phyloP scores from a whole-genome alignment of 2,329 filamentous ascomycete genomes.

The Cryphonectria radicalis region DNA sequence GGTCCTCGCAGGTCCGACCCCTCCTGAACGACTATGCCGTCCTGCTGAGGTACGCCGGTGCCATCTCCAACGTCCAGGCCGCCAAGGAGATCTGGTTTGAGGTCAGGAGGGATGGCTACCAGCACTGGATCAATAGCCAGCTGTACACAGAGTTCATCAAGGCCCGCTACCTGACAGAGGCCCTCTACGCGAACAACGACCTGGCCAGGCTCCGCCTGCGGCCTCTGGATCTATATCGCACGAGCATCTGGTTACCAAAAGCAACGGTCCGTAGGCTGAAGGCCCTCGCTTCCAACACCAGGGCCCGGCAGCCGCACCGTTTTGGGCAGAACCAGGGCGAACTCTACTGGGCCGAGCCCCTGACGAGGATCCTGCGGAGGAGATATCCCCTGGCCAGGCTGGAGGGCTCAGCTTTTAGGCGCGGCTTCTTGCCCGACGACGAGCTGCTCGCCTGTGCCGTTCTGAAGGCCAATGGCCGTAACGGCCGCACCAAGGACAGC shows the following conservation, averaged over 20 bases:
- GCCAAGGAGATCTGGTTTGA: constrained; percentile 39
- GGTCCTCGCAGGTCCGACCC: constrained; percentile 35
- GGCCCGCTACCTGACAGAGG: constrained; percentile 51
- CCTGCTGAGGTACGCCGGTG: constrained; percentile 53
- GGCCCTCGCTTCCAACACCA: constrained; percentile 30
- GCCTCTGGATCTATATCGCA: constrained; percentile 44
- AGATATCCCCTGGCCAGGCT: constrained; percentile 31
- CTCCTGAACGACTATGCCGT: constrained; percentile 50
- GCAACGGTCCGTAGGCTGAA: constrained; percentile 34
- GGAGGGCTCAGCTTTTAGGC: neutral
- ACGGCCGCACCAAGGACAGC: constrained; percentile 41
- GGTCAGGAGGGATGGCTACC: constrained; percentile 29
- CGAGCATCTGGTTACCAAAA: constrained; percentile 19
- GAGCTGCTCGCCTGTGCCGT: constrained; percentile 47
- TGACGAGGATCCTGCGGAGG: constrained; percentile 37
- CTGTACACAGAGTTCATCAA: constrained; percentile 52
- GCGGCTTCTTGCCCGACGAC: constrained; percentile 29
- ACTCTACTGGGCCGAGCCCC: constrained; percentile 35
- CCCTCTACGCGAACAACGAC: constrained; percentile 52
- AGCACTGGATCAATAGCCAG: constrained; percentile 34
- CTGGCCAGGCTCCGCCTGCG: constrained; percentile 44
- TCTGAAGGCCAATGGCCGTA: constrained; percentile 48
- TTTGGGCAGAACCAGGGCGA: constrained; percentile 40
- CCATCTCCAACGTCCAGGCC: constrained; percentile 43
- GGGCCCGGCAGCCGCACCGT: constrained; percentile 28